phyloP scores from a whole-genome alignment of 148 eudicot genomes.

The Pharnaceum exiguum region DNA sequence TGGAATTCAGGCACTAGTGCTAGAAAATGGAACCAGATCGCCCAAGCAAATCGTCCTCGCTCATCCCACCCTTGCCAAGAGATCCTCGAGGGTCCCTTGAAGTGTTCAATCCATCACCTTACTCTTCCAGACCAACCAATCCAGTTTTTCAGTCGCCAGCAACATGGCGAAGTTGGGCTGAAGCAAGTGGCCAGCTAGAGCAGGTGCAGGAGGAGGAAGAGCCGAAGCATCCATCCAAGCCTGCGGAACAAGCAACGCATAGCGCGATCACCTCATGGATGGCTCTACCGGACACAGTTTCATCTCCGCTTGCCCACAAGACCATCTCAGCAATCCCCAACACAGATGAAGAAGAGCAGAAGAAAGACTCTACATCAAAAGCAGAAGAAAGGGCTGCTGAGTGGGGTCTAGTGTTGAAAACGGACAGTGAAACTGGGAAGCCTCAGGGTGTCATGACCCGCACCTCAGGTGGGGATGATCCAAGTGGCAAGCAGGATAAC shows the following conservation, averaged over 20 bases:
- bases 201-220: slow-evolving; percentile 29
- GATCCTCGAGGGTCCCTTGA: slow-evolving; percentile 84
- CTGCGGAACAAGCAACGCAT: too few species aligned
- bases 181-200: slow-evolving; percentile 25
- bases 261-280: slow-evolving; percentile 88
- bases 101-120: slow-evolving; percentile 74
- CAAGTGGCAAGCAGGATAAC: slow-evolving; percentile 26
- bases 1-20: too few species aligned
- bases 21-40: slow-evolving; percentile 31
- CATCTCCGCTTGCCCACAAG: slow-evolving; percentile 12
- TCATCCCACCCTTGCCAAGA: slow-evolving; percentile 47
- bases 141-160: slow-evolving; percentile 42
- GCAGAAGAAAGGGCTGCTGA: slow-evolving; percentile 92
- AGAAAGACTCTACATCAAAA: slow-evolving; percentile 14
- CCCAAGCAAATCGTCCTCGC: slow-evolving; percentile 33
- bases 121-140: slow-evolving; percentile 27
- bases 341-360: slow-evolving; percentile 22
- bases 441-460: slow-evolving; percentile 70
- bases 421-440: slow-evolving; percentile 78
- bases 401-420: slow-evolving; percentile 87
- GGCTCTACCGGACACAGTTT: slow-evolving; percentile 60
- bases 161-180: slow-evolving; percentile 46
- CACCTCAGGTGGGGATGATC: slow-evolving; percentile 63
- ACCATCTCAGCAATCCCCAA: slow-evolving; percentile 10
- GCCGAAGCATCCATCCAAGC: slow-evolving; percentile 18